phyloP scores from a whole-genome alignment of 257 asterid genomes.

The Petunia secreta region DNA sequence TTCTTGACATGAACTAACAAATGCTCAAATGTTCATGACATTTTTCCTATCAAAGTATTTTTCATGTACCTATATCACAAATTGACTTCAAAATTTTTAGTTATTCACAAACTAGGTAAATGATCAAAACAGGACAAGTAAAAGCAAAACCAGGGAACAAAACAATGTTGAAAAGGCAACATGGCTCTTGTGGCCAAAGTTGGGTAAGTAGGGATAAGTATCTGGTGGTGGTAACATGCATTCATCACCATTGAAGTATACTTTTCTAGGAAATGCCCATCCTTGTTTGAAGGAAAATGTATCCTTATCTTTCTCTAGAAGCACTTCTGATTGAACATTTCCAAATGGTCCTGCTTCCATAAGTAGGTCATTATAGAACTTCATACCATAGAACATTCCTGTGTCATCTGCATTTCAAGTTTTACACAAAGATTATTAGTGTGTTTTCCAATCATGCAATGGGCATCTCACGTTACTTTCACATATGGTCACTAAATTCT shows the following conservation, averaged over 20 bases:
- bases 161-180: conserved; percentile 37
- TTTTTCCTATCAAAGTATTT: neutral
- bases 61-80: conserved; percentile 23
- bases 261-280: conserved; percentile 87
- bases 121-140: conserved; percentile 43
- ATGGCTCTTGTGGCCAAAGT: conserved; percentile 49
- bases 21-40: conserved; percentile 3
- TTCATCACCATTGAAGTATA: conserved; percentile 85
- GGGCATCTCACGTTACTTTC: no score
- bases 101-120: conserved; percentile 29
- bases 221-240: conserved; percentile 84
- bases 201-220: conserved; percentile 76
- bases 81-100: conserved; percentile 37
- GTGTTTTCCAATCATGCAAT: no score
- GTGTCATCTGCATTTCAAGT: conserved; percentile 64
- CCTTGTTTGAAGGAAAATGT: conserved; percentile 75
- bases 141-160: conserved; percentile 36
- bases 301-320: conserved; percentile 66
- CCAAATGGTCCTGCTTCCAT: conserved; percentile 82
- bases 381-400: conserved; percentile 86
- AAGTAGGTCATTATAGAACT: conserved; percentile 73
- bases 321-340: conserved; percentile 78
- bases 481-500: no score
- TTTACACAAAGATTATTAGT: neutral
- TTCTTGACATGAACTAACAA: conserved; percentile 5